Base-by-base conservation (phyloP, 345 rosid species). In the Rhodamnia rubescens region DNA sequence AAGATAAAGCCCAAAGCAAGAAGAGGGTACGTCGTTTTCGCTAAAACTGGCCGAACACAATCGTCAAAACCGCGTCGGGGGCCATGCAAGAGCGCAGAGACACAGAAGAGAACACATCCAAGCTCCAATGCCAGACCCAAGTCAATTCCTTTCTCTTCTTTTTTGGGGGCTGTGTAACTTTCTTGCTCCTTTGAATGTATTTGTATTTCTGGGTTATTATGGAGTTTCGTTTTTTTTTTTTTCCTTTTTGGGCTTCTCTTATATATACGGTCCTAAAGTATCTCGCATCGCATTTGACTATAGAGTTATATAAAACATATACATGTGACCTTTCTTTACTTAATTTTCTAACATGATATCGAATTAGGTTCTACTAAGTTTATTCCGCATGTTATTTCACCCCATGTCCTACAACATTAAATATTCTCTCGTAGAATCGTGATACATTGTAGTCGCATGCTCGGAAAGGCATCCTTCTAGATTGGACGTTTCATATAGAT, bases 381-480 rank as follows among this genome's bases (percentile, higher is more conserved):
- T 64, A 32, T 64, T 32, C 29, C 2, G 0, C 6, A 0, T 29
- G 42, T 7, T 36, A 0, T 15, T 16, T 9, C 5, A 32, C 27
- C 22, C 18, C 18, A 0, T 29, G 42, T 15, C 42, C 16, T 3
- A 29, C 21, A 16, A 29, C 29, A 29, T 32, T 15, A 4, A 22
- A 1, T 8, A 64, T 32, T 44, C 75, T 29, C 15, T 32, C 1
- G 8, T 20, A 29, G 22, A 69, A 69, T 1, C 8, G 78, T 8
- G 22, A 32, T 2, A 11, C 20, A 32, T 32, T 6, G 47, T 69
- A 1, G 11, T 32, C 44, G 24, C 13, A 16, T 5, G 5, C 0
- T 32, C 6, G 18, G 13, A 18, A 64, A 32, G 44, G 75, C 16
- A 5, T 29, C 75, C 24, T 64, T 32, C 1, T 32, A 64, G 2